A percentile compares a stretch with the other conserved stretches of the same genome.
These are phyloP conservation scores for Iris pallida DNA, from an alignment of 116 monocot species.

Conservation along the genomic window DNA sequence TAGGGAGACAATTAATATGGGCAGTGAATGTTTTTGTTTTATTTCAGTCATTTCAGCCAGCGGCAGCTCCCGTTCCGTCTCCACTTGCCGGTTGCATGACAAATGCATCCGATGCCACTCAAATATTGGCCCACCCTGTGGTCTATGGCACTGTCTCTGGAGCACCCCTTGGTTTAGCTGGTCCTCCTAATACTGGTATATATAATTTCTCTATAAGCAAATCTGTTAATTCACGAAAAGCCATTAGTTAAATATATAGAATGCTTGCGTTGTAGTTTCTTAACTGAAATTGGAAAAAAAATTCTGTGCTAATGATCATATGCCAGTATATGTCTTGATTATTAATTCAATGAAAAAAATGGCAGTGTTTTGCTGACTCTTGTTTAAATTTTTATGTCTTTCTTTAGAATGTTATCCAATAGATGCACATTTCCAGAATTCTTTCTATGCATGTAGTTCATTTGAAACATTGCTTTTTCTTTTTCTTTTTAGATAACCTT, in stretches of 20 bases:
- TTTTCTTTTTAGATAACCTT: too few species aligned
- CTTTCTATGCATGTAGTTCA: too few species aligned
- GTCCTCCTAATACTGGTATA: constrained; percentile 28
- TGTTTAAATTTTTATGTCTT: too few species aligned
- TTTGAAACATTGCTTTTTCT: too few species aligned
- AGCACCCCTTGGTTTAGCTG: constrained; percentile 36
- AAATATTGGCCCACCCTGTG: constrained; percentile 57
- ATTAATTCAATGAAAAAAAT: too few species aligned
- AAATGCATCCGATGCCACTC: constrained; percentile 54
- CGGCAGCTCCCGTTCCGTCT: constrained; percentile 40
- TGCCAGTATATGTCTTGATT: not conserved
- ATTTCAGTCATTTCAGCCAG: constrained; percentile 53
- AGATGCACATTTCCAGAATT: too few species aligned
- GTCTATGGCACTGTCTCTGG: constrained; percentile 41
- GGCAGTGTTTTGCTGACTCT: too few species aligned
- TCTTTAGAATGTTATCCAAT: too few species aligned
- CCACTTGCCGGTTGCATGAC: constrained; percentile 72
- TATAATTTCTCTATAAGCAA: constrained; percentile 9
- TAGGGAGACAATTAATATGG: too few species aligned
- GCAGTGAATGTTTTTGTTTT: not conserved
- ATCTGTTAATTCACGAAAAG: too few species aligned
- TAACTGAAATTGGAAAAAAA: not conserved
- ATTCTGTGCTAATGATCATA: not conserved
- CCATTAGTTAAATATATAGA: too few species aligned
- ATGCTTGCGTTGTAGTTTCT: too few species aligned